These are phyloP conservation scores for Euphrasia arctica DNA, from an alignment of 305 asterid genomes.

Conservation along the genomic window DNA sequence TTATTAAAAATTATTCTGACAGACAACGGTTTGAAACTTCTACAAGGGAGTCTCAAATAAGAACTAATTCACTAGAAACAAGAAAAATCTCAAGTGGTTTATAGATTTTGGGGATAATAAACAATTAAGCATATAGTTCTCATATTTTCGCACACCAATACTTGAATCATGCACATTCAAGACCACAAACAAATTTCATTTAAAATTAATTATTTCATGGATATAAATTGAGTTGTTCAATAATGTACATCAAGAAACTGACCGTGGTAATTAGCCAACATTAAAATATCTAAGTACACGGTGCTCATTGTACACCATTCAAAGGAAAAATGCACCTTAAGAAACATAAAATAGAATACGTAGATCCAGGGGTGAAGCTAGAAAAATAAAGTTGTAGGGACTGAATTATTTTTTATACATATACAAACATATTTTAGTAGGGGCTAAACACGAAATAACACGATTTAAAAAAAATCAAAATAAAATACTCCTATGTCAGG, in stretches of 20 bases:
- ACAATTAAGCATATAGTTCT: background rate
- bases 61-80: conserved; percentile 1
- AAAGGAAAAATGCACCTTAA: background rate
- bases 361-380: too few relatives aligned
- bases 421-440: too few relatives aligned
- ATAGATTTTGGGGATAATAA: background rate
- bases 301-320: background rate
- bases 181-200: background rate
- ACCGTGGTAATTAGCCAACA: background rate
- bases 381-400: too few relatives aligned
- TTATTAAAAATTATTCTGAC: conserved; percentile 9
- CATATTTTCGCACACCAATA: background rate
- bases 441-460: too few relatives aligned
- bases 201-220: background rate
- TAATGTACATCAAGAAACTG: conserved; percentile 8
- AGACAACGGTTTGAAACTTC: conserved; percentile 13
- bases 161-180: background rate
- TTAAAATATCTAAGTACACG: background rate
- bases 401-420: too few relatives aligned
- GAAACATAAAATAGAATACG: background rate
- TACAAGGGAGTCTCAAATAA: conserved; percentile 8
- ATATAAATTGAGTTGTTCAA: background rate
- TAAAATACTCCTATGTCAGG: too few relatives aligned
- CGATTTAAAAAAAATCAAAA: too few relatives aligned
- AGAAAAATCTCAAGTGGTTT: conserved; percentile 3